phyloP scores from a whole-genome alignment of 1,284 basidiomycete genomes.

The Polyporus tsugae region DNA sequence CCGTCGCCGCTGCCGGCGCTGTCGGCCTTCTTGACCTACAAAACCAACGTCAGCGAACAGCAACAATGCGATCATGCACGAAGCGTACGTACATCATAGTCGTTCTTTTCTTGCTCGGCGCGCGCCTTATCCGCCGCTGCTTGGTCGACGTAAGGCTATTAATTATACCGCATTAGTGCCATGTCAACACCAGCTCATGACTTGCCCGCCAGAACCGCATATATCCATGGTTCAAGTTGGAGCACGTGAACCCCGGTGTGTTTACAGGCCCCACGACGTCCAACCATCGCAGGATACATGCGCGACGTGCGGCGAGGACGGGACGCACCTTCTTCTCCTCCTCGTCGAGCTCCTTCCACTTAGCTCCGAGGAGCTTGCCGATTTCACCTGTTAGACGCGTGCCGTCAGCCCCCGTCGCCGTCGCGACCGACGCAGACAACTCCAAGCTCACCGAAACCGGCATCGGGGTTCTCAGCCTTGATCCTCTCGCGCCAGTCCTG shows the following conservation, averaged over 20 bases:
- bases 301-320: background rate
- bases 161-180: conserved; percentile 21
- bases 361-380: conserved; percentile 74
- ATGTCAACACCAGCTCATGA: conserved; percentile 1
- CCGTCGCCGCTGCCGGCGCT: conserved; percentile 60
- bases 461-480: conserved; percentile 95
- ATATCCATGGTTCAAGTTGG: background rate
- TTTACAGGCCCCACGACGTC: conserved; percentile 14
- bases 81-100: conserved; percentile 65
- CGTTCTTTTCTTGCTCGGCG: conserved; percentile 83
- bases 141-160: conserved; percentile 90
- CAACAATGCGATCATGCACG: background rate
- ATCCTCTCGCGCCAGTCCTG: conserved; percentile 96
- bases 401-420: conserved; percentile 25
- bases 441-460: conserved; percentile 79
- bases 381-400: conserved; percentile 57
- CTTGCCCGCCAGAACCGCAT: background rate
- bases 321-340: conserved; percentile 75
- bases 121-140: conserved; percentile 88
- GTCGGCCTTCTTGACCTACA: conserved; percentile 54
- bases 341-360: conserved; percentile 76
- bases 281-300: conserved; percentile 11
- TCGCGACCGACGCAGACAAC: conserved; percentile 10
- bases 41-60: conserved; percentile 22
- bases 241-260: conserved; percentile 11